A percentile compares a stretch with the other conserved stretches of the same genome.
These are phyloP conservation scores for Casaregolazyma suthepensis DNA, from an alignment of 1,139 yeast species.

Conservation along the genomic window DNA sequence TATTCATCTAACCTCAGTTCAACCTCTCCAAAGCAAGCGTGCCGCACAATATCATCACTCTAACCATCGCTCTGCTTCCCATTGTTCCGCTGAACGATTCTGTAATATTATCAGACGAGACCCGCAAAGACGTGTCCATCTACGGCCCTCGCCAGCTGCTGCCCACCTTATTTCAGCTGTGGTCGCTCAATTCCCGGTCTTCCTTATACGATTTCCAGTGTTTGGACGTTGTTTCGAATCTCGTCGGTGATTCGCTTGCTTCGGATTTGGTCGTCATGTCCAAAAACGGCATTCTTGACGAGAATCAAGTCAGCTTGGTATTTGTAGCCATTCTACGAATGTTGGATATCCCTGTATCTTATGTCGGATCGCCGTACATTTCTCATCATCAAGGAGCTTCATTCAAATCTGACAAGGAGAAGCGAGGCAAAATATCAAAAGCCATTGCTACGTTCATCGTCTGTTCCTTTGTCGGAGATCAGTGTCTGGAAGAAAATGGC, in stretches of 20 bases:
- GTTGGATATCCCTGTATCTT: conserved; percentile 35
- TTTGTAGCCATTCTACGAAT: conserved; percentile 43
- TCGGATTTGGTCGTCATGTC: conserved; percentile 32
- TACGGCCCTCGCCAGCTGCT: conserved; percentile 20
- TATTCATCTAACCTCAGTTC: conserved; percentile 26
- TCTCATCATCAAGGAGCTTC: conserved; percentile 13
- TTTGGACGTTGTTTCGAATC: conserved; percentile 58
- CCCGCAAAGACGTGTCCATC: conserved; percentile 7
- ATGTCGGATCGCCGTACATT: conserved; percentile 33
- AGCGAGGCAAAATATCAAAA: conserved; percentile 23
- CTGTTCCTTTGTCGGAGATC: conserved; percentile 52
- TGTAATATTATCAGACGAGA: not conserved
- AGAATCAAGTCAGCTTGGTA: conserved; percentile 52
- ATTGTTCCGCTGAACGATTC: conserved; percentile 17
- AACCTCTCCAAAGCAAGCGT: conserved; percentile 55
- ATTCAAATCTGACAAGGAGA: conserved; percentile 17
- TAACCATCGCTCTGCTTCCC: conserved; percentile 29
- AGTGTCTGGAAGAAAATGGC: conserved; percentile 36
- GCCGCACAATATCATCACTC: conserved; percentile 48
- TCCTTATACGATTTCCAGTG: conserved; percentile 61
- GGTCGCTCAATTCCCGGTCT: conserved; percentile 58
- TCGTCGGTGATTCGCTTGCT: conserved; percentile 43
- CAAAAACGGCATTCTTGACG: conserved; percentile 56
- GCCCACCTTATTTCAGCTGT: conserved; percentile 64
- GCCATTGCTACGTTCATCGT: conserved; percentile 54